Base-by-base conservation (phyloP, 83 land plant species). In the Thuja plicata region DNA sequence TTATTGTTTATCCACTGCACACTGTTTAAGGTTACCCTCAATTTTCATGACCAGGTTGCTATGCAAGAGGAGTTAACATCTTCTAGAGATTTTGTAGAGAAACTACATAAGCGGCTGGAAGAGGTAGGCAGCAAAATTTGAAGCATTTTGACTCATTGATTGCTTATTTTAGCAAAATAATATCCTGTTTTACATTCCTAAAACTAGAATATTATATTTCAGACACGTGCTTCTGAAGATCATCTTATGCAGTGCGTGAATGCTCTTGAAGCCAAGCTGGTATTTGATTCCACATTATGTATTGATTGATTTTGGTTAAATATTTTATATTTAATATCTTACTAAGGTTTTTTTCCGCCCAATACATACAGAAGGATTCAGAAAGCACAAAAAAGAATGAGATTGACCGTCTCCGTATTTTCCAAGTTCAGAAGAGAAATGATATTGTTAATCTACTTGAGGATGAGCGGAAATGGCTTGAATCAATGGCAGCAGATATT, bases 61-160 rank as follows among this genome's bases (percentile, higher is more conserved):
- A 82, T 96, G 85, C 95, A 96, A 90, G 93, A 91, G 79, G 95
- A 94, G 87, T 74, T 91, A 57, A 90, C 91, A 85, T 57, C 88
- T 37, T 27, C 87, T 35, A 93, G 91, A 85, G 87, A 81, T 5
- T 66, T 90, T 57, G 86, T 91, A 55, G 91, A 91, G 41, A 90
- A 89, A 81, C 94, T 94, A 45, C 93, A 91, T 70, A 89, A 87
- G 85, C 90, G 93, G 76, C 87, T 94, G 76, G 88, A 89, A 5
- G 85, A 93, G 94, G 94, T 86, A 83, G 32, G 46, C 5, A 83
- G 5, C 3, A 5, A 43, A 83, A 35, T 46, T 83, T 83, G 85
- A 83, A n/a, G 30, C 85, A 3, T 83, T 82, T 83, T 27, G 34
- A 41, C 3, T 1, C 11, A 43, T 80, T 19, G 41, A 13, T 83